Base-by-base conservation (phyloP, 2,329 filamentous ascomycete species). In the Colletotrichum spinosum region DNA sequence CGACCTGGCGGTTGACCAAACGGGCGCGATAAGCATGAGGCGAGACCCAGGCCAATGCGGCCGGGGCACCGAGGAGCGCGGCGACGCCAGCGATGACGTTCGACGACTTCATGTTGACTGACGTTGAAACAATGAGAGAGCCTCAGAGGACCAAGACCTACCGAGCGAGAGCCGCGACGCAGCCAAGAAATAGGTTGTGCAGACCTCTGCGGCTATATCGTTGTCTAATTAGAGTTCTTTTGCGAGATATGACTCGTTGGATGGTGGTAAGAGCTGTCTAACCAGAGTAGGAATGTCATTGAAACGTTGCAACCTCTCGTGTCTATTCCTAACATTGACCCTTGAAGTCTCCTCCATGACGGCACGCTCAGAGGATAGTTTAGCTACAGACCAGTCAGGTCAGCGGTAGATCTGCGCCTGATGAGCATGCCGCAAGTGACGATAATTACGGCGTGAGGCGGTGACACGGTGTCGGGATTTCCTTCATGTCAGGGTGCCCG, bases 31-130 rank as follows among this genome's bases (percentile, higher is more conserved):
- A 33, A 6, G 46, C 9, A 12, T 41, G 25, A n/a, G 35, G 55
- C n/a, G 46, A 42, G 10, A 53, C 56, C 56, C 56, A 60, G 34
- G 41, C 49, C n/a, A 49, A 53, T 39, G 53, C 12, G n/a, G 45
- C 39, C n/a, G 56, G 56, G 7, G 52, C 15, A 17, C 50, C 35
- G 50, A 53, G 49, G 17, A 41, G 48, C 48, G 49, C 44, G 12
- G 33, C 1, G 49, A 60, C 37, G 33, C 25, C 41, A 41, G 49
- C 41, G 11, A 37, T 34, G 35, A 60, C 38, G 6, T 35, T 46
- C 38, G 41, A 52, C 8, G 41, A 53, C 46, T 41, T 48, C 56
- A 60, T 60, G 8, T 17, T 53, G 17, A 6, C 37, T 45, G 15
- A 33, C n/a, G 25, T 5, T 35, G 13, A 7, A 12, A 48, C 13